A percentile compares a stretch with the other conserved stretches of the same genome.
Conservation (phyloP, 2,329 filamentous ascomycete genomes). For the Rhynchosporium graminicola region DNA sequence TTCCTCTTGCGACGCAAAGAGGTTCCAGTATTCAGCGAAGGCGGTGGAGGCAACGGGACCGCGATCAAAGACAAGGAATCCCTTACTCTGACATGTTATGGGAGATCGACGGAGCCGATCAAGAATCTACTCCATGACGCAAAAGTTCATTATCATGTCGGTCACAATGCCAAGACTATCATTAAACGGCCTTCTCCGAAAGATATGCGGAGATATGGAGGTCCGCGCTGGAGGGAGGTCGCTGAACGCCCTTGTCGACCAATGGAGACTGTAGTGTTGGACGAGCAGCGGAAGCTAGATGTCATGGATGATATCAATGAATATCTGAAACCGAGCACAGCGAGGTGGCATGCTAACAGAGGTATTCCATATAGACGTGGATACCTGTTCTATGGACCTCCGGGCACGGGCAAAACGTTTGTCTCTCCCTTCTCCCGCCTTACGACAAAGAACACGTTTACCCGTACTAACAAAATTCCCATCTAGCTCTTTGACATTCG, state of each 20-base stretch:
- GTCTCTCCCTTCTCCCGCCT: no score
- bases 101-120: slow-evolving; percentile 52
- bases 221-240: slow-evolving; percentile 55
- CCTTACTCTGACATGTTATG: slow-evolving; percentile 56
- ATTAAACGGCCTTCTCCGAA: slow-evolving; percentile 56
- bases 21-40: slow-evolving; percentile 31
- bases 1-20: slow-evolving; percentile 46
- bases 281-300: slow-evolving; percentile 63
- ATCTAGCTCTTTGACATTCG: slow-evolving; percentile 55
- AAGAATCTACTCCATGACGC: slow-evolving; percentile 56
- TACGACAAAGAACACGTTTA: no score
- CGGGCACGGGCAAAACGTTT: slow-evolving; percentile 71
- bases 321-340: slow-evolving; percentile 70
- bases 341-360: slow-evolving; percentile 72
- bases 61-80: slow-evolving; percentile 54
- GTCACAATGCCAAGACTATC: slow-evolving; percentile 57
- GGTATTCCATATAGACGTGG: slow-evolving; percentile 77
- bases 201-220: slow-evolving; percentile 48
- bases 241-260: slow-evolving; percentile 66
- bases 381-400: slow-evolving; percentile 76
- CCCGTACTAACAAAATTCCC: no score
- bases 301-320: slow-evolving; percentile 75
- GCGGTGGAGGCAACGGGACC: slow-evolving; percentile 25
- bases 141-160: slow-evolving; percentile 53
- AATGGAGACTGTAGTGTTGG: slow-evolving; percentile 75